Conservation (phyloP, 306 rosid species). For the Pterocarpus santalinus region DNA sequence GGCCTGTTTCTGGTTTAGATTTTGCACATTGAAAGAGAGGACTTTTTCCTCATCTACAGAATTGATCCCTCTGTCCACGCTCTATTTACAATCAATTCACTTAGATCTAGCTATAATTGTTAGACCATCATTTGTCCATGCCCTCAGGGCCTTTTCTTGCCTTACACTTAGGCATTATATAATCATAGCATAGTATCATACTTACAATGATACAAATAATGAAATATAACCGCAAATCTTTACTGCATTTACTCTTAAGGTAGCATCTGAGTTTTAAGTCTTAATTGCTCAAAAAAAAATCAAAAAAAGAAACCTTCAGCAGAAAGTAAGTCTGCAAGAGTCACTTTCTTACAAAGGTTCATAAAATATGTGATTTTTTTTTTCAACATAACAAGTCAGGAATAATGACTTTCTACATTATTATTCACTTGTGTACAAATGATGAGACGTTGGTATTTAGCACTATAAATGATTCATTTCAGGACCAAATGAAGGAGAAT, state of each 20-base stretch:
- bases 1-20: conserved; percentile 54
- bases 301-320: not conserved
- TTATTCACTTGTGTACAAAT: conserved; percentile 1
- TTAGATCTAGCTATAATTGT: conserved; percentile 6
- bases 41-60: conserved; percentile 38
- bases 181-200: too few species aligned
- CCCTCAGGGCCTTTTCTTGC: not conserved
- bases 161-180: not conserved
- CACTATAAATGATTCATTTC: not conserved
- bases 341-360: conserved; percentile 14
- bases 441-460: not conserved
- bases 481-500: conserved; percentile 9
- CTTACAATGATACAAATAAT: not conserved
- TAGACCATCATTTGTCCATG: conserved; percentile 21
- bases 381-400: not conserved
- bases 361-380: not conserved
- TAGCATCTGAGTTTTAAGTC: too few species aligned
- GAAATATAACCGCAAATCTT: not conserved
- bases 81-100: not conserved
- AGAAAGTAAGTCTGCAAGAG: not conserved
- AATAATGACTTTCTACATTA: not conserved
- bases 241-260: not conserved
- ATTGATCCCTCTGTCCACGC: not conserved
- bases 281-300: too few species aligned
- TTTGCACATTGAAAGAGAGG: conserved; percentile 41